Base-by-base conservation (phyloP, 257 asterid genomes). In the Echites panduratus region DNA sequence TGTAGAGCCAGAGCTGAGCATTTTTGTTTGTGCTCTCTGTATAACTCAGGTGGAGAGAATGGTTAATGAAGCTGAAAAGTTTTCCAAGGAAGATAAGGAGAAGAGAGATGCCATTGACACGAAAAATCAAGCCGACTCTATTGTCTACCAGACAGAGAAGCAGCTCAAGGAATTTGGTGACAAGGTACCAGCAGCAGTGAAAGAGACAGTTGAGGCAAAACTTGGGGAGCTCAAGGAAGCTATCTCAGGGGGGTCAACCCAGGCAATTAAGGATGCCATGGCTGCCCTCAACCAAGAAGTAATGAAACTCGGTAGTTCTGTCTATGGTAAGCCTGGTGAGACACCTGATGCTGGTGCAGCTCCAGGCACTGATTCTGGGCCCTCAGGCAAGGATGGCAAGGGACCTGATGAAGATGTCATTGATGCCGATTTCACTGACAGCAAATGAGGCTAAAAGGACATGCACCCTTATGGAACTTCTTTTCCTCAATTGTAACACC, bases 21-120 rank as follows among this genome's bases (percentile, higher is more conserved):
- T 70, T 8, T n/a, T 20, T 59, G n/a, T 41, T 45, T 35, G 35
- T 48, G 59, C 17, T 50, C 38, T 22, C n/a, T 22, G 38, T 43
- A 53, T 47, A 9, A 71, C 50, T 41, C 82, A 95, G 99, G 99
- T 95, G 27, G 87, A 90, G 73, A 95, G 91, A 81, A 95, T 95
- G 99, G 99, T 95, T 22, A 84, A 79, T 45, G 99, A 95, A 80
- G 99, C 99, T 7, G 99, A 95, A 57, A 90, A 80, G 77, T 95
- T 90, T 20, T 86, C 99, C 1, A 88, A 92, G 82, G 99, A 95
- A 80, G 99, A 95, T 85, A 95, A 95, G 84, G 99, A 92, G 81
- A 95, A 86, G 88, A 90, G 99, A 82, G 99, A 95, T 32, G 98
- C 96, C 35, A 92, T 94, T 17, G 99, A 94, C 73, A 92, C 99